Percentiles rank a stretch among this genome's conserved stretches.
Conservation (phyloP, 768 basidiomycete genomes). For the Russula compacta region DNA sequence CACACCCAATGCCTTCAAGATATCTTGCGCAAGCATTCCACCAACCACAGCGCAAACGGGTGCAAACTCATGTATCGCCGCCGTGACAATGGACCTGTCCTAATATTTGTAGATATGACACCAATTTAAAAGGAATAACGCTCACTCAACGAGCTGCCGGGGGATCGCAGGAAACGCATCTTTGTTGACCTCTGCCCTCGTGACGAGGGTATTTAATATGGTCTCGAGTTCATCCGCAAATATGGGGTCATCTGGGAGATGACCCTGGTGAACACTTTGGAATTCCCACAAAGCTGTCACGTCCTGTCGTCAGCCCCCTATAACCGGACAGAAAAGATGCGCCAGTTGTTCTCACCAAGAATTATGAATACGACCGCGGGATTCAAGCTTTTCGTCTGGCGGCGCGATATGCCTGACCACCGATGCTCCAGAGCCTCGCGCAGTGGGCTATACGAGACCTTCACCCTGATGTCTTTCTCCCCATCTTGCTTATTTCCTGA, state of each 20-base stretch:
- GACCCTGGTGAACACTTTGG: slow-evolving; percentile 46
- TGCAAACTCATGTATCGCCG: slow-evolving; percentile 80
- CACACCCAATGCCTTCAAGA: slow-evolving; percentile 81
- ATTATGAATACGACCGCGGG: slow-evolving; percentile 64
- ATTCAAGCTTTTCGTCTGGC: slow-evolving; percentile 77
- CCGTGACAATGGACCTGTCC: slow-evolving; percentile 52
- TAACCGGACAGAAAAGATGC: neutral
- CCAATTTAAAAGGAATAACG: neutral
- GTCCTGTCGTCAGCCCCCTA: neutral
- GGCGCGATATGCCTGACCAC: slow-evolving; percentile 62
- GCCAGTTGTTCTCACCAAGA: slow-evolving; percentile 41
- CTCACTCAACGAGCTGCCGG: slow-evolving; percentile 54
- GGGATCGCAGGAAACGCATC: slow-evolving; percentile 53
- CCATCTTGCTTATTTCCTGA: slow-evolving; percentile 44
- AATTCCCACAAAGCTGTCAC: slow-evolving; percentile 74
- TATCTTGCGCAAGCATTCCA: slow-evolving; percentile 90
- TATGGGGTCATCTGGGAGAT: slow-evolving; percentile 44
- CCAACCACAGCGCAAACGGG: slow-evolving; percentile 93
- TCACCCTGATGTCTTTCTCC: slow-evolving; percentile 50
- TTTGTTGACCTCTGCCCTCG: slow-evolving; percentile 58
- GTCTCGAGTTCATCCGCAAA: slow-evolving; percentile 48
- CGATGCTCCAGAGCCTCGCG: slow-evolving; percentile 52
- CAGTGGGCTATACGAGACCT: slow-evolving; percentile 57
- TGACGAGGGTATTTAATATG: slow-evolving; percentile 55
- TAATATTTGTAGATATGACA: neutral